Evolutionary conservation across 1,139 yeast genomes (phyloP).

Genomic region (Yamadazyma epiphylla): DNA sequence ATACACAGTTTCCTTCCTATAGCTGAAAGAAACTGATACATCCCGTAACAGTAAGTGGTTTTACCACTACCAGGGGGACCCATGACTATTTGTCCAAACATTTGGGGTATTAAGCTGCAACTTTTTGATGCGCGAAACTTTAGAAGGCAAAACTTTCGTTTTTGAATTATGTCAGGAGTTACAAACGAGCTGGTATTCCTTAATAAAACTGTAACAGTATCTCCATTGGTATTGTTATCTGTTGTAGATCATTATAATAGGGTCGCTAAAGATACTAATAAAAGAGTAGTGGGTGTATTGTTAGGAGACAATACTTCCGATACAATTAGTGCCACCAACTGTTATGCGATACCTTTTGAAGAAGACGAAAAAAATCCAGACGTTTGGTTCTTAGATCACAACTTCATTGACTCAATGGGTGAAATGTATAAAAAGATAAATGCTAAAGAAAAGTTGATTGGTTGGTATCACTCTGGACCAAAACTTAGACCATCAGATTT

Average conservation of each 20-base stretch:
- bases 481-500: slow-evolving; percentile 84
- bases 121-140: slow-evolving; percentile 1
- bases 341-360: slow-evolving; percentile 91
- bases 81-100: slow-evolving; percentile 87
- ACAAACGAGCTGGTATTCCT: slow-evolving; percentile 34
- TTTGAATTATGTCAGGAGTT: slow-evolving; percentile 7
- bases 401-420: slow-evolving; percentile 93
- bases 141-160: slow-evolving; percentile 4
- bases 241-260: slow-evolving; percentile 95
- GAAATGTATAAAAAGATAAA: slow-evolving; percentile 97
- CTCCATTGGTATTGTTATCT: slow-evolving; percentile 90
- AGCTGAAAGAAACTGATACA: slow-evolving; percentile 87
- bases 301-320: slow-evolving; percentile 73
- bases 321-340: slow-evolving; percentile 63
- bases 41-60: slow-evolving; percentile 90
- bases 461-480: slow-evolving; percentile 99
- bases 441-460: slow-evolving; percentile 92
- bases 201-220: slow-evolving; percentile 75
- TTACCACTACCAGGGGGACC: slow-evolving; percentile 99
- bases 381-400: slow-evolving; percentile 98
- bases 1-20: slow-evolving; percentile 85
- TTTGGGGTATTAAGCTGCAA: slow-evolving; percentile 8
- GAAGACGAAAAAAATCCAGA: slow-evolving; percentile 89
- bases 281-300: slow-evolving; percentile 91
- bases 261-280: slow-evolving; percentile 61